Conservation (phyloP, 2,329 filamentous ascomycete genomes). For the Epichloe glyceriae region DNA sequence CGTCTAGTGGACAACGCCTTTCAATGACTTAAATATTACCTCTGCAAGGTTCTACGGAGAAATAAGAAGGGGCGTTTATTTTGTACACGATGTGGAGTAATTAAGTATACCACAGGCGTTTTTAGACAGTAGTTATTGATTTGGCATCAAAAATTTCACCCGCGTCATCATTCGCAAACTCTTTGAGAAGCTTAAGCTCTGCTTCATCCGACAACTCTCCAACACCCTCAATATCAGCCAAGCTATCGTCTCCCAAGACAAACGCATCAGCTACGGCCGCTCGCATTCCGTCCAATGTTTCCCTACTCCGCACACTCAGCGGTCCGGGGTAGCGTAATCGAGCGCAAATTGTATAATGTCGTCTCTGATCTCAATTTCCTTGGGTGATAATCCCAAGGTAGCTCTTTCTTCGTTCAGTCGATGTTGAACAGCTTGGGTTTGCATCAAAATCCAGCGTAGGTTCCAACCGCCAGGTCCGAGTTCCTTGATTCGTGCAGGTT, state of each 20-base stretch:
- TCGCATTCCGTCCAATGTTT: conserved; percentile 26
- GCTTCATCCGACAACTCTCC: conserved; percentile 28
- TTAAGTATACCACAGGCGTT: not conserved
- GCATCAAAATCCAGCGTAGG: conserved; percentile 80
- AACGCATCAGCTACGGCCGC: conserved; percentile 32
- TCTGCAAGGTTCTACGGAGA: not conserved
- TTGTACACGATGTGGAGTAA: not conserved
- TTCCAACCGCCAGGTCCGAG: conserved; percentile 85
- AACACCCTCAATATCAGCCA: conserved; percentile 24
- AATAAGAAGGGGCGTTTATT: not conserved
- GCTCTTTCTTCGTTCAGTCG: conserved; percentile 53
- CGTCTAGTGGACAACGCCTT: not conserved
- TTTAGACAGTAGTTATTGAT: not conserved
- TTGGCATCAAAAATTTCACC: not conserved
- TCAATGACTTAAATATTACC: not conserved
- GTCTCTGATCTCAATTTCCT: conserved; percentile 22
- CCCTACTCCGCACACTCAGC: conserved; percentile 21
- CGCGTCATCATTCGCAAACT: conserved; percentile 19
- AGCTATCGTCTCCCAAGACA: conserved; percentile 28
- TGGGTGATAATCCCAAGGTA: conserved; percentile 45
- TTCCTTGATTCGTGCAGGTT: conserved; percentile 66
- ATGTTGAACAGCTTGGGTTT: conserved; percentile 52
- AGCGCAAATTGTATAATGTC: conserved; percentile 27
- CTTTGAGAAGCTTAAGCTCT: conserved; percentile 18
- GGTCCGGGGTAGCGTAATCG: conserved; percentile 28